Evolutionary conservation across 768 basidiomycete genomes (phyloP).

Genomic region (Hortiboletus flavorubellus): DNA sequence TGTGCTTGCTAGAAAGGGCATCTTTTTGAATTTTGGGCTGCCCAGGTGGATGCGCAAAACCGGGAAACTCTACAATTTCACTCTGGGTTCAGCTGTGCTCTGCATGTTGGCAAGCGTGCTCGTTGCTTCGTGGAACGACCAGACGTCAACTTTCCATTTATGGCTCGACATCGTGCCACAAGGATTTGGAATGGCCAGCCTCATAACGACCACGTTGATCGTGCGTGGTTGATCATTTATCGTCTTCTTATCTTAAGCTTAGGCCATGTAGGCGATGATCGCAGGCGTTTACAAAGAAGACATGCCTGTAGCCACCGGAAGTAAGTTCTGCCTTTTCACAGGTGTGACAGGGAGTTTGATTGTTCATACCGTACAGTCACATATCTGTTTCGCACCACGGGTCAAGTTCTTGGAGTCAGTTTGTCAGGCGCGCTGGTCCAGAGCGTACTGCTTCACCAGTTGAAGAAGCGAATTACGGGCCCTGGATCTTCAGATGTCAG

Average conservation of each 20-base stretch:
- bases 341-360: slow-evolving; percentile 6
- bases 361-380: slow-evolving; percentile 55
- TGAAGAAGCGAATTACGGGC: slow-evolving; percentile 74
- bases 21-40: slow-evolving; percentile 7
- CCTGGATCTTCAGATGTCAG: slow-evolving; percentile 69
- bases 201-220: slow-evolving; percentile 84
- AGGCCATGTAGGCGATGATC: slow-evolving; percentile 70
- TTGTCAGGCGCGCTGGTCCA: slow-evolving; percentile 84
- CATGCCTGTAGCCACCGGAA: slow-evolving; percentile 86
- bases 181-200: slow-evolving; percentile 79
- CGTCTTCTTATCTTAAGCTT: slow-evolving; percentile 1
- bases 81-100: slow-evolving; percentile 59
- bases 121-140: slow-evolving; percentile 64
- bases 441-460: slow-evolving; percentile 64
- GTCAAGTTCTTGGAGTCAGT: slow-evolving; percentile 94
- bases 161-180: slow-evolving; percentile 81
- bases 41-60: slow-evolving; percentile 80
- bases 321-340: slow-evolving; percentile 45
- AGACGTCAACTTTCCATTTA: slow-evolving; percentile 56
- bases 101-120: slow-evolving; percentile 57
- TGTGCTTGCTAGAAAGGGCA: slow-evolving; percentile 1
- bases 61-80: slow-evolving; percentile 79
- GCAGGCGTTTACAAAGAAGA: slow-evolving; percentile 76
- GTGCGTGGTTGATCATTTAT: slow-evolving; percentile 42
- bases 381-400: slow-evolving; percentile 90